Evolutionary conservation across 257 asterid species (phyloP).

Genomic region (Rubia yunnanensis): DNA sequence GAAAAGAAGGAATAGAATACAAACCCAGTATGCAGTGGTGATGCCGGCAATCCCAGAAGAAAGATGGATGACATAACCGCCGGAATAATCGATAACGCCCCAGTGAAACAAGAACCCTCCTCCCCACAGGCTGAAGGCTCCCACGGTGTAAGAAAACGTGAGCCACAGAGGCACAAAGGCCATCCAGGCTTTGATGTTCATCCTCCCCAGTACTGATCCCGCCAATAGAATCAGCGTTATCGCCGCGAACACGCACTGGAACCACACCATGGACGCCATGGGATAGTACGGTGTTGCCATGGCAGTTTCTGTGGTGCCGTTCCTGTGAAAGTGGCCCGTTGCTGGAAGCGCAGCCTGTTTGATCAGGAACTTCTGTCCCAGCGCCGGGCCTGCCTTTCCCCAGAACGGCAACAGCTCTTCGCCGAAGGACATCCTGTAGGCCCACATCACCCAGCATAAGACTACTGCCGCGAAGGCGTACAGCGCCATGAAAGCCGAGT

Average conservation of each 20-base stretch:
- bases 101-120: constrained; percentile 54
- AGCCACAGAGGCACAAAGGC: constrained; percentile 61
- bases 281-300: constrained; percentile 37
- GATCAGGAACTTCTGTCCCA: constrained; percentile 39
- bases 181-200: constrained; percentile 66
- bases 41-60: constrained; percentile 61
- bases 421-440: constrained; percentile 54
- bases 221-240: constrained; percentile 37
- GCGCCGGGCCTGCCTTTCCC: constrained; percentile 53
- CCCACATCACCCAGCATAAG: constrained; percentile 54
- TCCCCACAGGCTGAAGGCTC: constrained; percentile 67
- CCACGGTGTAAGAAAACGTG: constrained; percentile 52
- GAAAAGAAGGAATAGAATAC: neutral
- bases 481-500: constrained; percentile 62
- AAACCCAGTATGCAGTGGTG: constrained; percentile 60
- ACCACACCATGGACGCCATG: constrained; percentile 61
- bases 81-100: constrained; percentile 64
- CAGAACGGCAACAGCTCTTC: constrained; percentile 49
- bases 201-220: constrained; percentile 54
- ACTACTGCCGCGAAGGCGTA: constrained; percentile 58
- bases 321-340: constrained; percentile 21
- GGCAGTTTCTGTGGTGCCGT: constrained; percentile 39
- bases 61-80: constrained; percentile 59
- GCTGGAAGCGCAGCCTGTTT: constrained; percentile 43
- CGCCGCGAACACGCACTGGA: constrained; percentile 55